Evolutionary conservation across 495 filamentous ascomycete genomes (phyloP).

Genomic region (Penicillium desertorum): DNA sequence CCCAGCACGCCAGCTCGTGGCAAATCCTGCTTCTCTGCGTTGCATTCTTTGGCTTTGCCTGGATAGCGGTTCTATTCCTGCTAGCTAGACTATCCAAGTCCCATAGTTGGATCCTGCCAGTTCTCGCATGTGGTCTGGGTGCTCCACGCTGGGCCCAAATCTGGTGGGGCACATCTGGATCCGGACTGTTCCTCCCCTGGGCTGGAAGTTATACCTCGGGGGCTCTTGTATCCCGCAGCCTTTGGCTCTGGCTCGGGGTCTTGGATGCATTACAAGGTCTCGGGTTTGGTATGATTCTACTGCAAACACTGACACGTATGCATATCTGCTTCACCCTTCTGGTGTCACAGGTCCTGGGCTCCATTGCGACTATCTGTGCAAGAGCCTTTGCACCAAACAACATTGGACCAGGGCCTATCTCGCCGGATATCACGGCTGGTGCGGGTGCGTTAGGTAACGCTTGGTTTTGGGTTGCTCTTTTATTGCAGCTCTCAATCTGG

Average conservation of each 20-base stretch:
- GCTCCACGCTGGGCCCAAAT: constrained; percentile 54
- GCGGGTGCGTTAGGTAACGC: constrained; percentile 51
- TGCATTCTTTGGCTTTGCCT: constrained; percentile 47
- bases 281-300: constrained; percentile 53
- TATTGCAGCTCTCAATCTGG: constrained; percentile 63
- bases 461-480: constrained; percentile 66
- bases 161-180: constrained; percentile 52
- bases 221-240: constrained; percentile 46
- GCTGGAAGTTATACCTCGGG: constrained; percentile 44
- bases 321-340: constrained; percentile 52
- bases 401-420: constrained; percentile 50
- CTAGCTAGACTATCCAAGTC: constrained; percentile 44
- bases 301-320: constrained; percentile 51
- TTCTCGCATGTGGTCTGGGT: constrained; percentile 51
- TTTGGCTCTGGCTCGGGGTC: constrained; percentile 55
- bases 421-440: constrained; percentile 46
- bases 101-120: constrained; percentile 52
- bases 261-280: constrained; percentile 50
- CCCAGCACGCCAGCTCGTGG: constrained; percentile 46
- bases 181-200: constrained; percentile 50
- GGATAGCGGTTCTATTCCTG: constrained; percentile 41
- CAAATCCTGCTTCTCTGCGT: constrained; percentile 45
- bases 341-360: constrained; percentile 52
- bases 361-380: constrained; percentile 50
- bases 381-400: constrained; percentile 49